Percentiles rank a stretch among this genome's conserved stretches.
phyloP scores from a whole-genome alignment of 805 yeast genomes.

The Yamadazyma paraphyllophila region DNA sequence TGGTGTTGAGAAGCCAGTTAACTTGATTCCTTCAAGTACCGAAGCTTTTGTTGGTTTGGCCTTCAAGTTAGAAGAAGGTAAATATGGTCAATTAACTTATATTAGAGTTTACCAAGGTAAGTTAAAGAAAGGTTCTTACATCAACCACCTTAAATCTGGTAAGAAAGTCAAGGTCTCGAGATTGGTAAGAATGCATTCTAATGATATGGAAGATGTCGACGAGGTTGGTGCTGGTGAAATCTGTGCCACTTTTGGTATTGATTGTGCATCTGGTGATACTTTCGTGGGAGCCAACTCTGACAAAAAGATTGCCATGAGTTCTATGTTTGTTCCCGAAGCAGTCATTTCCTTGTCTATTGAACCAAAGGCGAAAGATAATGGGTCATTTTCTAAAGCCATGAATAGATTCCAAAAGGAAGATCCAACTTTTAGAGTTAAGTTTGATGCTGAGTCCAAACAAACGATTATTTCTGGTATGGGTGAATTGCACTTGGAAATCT shows the following conservation, averaged over 20 bases:
- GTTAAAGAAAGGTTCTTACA: constrained; percentile 84
- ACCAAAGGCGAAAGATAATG: constrained; percentile 83
- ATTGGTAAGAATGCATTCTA: constrained; percentile 96
- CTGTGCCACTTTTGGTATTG: constrained; percentile 98
- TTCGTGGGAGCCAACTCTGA: constrained; percentile 74
- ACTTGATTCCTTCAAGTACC: constrained; percentile 65
- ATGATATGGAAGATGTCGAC: constrained; percentile 97
- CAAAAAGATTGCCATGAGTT: constrained; percentile 83
- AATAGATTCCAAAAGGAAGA: constrained; percentile 98
- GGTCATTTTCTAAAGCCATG: constrained; percentile 92
- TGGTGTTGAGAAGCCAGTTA: constrained; percentile 62
- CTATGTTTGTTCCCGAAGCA: constrained; percentile 99
- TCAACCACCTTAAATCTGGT: constrained; percentile 86
- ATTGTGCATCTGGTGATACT: constrained; percentile 98
- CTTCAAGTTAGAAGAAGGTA: constrained; percentile 98
- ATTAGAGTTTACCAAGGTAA: constrained; percentile 96
- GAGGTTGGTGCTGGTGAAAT: constrained; percentile 98
- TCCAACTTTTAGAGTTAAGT: constrained; percentile 94
- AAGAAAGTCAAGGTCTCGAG: constrained; percentile 91
- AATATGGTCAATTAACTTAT: constrained; percentile 96
- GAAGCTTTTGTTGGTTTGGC: constrained; percentile 94
- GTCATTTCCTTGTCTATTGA: constrained; percentile 89
- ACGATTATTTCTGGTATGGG: constrained; percentile 98
- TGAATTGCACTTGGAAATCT: constrained; percentile 93
- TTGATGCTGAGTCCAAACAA: constrained; percentile 88